Base-by-base conservation (phyloP, 495 filamentous ascomycete genomes). In the Daldinia bambusicola region DNA sequence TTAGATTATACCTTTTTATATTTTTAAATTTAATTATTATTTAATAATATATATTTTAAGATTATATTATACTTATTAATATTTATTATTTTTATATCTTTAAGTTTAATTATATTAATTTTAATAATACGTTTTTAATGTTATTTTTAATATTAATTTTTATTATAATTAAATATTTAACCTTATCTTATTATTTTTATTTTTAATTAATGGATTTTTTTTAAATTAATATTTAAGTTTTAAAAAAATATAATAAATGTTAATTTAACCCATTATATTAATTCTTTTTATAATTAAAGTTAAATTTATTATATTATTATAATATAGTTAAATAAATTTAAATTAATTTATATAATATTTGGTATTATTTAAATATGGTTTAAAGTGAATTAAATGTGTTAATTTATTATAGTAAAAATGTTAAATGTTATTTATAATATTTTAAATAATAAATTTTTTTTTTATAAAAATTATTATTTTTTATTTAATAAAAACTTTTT, bases 61-160 rank as follows among this genome's bases (percentile, higher is more conserved):
- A 40, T 40, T 40, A 40, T 40, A 40, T 40, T 40, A 40, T 40
- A n/a, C n/a, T n/a, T n/a, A n/a, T n/a, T n/a, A n/a, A n/a, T n/a
- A n/a, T n/a, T n/a, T n/a, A n/a, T n/a, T n/a, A n/a, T n/a, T n/a
- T n/a, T n/a, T n/a, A n/a, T n/a, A n/a, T n/a, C n/a, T n/a, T n/a
- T n/a, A n/a, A n/a, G n/a, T n/a, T n/a, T n/a, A n/a, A n/a, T 40
- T 14, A 14, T 40, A 40, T 40, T 14, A 14, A 13, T 40, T 40
- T 40, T 40, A 40, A 40, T 40, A 2, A 14, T 40, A 40, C 9
- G 4, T 40, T 40, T 13, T 40, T 40, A 40, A n/a, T n/a, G 7
- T 34, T 34, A 34, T 34, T 14, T 40, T 14, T 40, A 2, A 14
- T 40, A 40, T 40, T 40, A 40, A 14, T 14, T 40, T 40, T 14